Conservation (phyloP, 345 rosid species). For the Eucalyptus pauciflora region DNA sequence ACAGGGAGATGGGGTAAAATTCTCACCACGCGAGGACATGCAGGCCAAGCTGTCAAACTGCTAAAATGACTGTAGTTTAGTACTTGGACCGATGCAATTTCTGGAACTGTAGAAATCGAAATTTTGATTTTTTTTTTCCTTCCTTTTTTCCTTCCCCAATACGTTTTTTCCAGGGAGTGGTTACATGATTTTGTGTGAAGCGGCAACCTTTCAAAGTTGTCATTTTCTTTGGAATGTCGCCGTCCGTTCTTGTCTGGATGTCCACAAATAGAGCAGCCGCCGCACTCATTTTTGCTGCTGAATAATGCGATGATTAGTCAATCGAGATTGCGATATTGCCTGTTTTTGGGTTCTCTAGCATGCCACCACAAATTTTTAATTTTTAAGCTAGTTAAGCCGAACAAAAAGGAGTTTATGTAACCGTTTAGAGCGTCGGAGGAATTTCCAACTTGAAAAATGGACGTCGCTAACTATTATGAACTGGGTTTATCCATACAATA, state of each 20-base stretch:
- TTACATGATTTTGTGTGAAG: slow-evolving; percentile 6
- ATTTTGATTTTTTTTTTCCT: not conserved
- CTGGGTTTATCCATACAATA: not conserved
- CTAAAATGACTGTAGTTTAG: not conserved
- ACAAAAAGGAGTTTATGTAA: not conserved
- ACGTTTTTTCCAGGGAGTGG: slow-evolving; percentile 1
- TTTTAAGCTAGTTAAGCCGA: not conserved
- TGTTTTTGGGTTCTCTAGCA: not conserved
- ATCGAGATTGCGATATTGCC: not conserved
- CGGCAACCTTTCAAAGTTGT: not conserved
- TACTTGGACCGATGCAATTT: not conserved
- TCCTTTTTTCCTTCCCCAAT: not conserved
- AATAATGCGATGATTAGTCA: not conserved
- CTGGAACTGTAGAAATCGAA: not conserved
- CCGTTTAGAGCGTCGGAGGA: fast-evolving
- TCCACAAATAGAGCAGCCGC: not conserved
- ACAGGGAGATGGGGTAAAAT: not conserved
- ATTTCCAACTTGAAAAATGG: not conserved
- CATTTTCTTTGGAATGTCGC: not conserved
- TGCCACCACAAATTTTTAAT: not conserved
- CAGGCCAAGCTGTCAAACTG: not conserved
- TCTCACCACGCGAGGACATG: not conserved
- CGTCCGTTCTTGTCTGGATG: not conserved
- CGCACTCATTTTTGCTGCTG: not conserved
- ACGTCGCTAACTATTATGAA: not conserved